Evolutionary conservation across 768 basidiomycete genomes (phyloP), one percentile per base, ranked within the genome.

Genomic region (Amanita muscaria): DNA sequence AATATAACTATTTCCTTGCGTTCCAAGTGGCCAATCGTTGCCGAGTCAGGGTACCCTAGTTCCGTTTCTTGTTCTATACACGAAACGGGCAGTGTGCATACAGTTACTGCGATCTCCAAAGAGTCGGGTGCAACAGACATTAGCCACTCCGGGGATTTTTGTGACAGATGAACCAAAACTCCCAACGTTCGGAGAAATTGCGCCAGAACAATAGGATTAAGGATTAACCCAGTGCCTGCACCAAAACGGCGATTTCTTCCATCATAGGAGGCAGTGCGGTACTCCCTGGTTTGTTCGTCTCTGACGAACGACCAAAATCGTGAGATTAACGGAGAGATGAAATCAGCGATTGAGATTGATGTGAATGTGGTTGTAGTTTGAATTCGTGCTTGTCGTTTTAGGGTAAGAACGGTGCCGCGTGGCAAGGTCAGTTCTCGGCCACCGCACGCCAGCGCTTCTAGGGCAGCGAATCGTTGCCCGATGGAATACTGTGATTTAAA

Each of bases 281-380:
- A 74, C 55, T 90, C 86, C 29, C 88, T 73, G 2, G 76, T 70
- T 53, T 86, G 80, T 55, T 88, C 82, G 53, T 94, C 90, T 5
- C 87, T 78, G 35, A 96, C 76, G 64, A 93, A 89, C n/a, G 73
- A 57, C 92, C 92, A 99, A 64, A 98, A 96, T n/a, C 83, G 77
- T 53, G 92, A 85, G 64, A 97, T 76, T 42, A 98, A 68, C 0
- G 96, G 96, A 48, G 82, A 77, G 40, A 96, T 76, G 65, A 97
- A 98, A 62, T 66, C 81, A 56, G 92, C 89, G 0, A 87, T 87
- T 0, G 91, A 90, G 21, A 98, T 65, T 42, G 77, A 72, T 15
- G 76, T 78, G 56, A 83, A 86, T 4, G 44, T 5, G 5, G 18
- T 21, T 18, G 8, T n/a, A 15, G 27, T 29, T 8, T 35, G 12